phyloP scores from a whole-genome alignment of 169 alveolate species.

The Toxoplasma gondii region DNA sequence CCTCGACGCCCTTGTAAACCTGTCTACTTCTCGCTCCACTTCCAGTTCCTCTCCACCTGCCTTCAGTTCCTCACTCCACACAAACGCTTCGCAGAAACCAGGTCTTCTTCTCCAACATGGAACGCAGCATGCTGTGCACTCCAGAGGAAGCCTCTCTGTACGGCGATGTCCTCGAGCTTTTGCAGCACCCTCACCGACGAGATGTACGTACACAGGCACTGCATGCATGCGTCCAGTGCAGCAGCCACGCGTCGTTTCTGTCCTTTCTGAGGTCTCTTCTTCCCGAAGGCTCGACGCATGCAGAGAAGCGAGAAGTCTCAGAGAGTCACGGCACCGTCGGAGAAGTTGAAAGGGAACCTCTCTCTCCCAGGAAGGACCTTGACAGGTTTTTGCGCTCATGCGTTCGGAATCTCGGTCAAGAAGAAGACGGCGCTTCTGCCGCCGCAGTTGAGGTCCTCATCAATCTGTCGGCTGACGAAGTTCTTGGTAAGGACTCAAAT shows the following conservation, averaged over 20 bases:
- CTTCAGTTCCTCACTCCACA: no score
- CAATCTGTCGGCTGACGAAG: constrained; percentile 9
- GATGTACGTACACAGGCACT: background rate
- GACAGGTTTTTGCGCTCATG: background rate
- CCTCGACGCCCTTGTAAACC: no score
- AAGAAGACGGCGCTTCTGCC: constrained; percentile 19
- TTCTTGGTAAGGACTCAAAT: background rate
- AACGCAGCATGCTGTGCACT: background rate
- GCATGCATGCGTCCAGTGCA: constrained; percentile 37
- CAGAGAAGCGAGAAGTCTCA: background rate
- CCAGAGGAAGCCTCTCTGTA: background rate
- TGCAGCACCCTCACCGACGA: background rate
- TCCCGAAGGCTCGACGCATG: background rate
- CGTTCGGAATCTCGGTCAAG: background rate
- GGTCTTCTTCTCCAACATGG: background rate
- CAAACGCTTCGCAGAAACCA: background rate
- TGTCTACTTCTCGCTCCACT: no score
- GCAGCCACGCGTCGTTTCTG: background rate
- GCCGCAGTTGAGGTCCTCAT: constrained; percentile 17
- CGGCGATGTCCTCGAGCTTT: constrained; percentile 2
- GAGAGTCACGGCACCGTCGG: background rate
- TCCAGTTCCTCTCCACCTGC: no score
- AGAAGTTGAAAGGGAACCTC: background rate
- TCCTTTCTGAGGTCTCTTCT: background rate
- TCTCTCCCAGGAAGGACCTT: background rate